phyloP scores from a whole-genome alignment of 257 asterid species.

The Hygrophila difformis region DNA sequence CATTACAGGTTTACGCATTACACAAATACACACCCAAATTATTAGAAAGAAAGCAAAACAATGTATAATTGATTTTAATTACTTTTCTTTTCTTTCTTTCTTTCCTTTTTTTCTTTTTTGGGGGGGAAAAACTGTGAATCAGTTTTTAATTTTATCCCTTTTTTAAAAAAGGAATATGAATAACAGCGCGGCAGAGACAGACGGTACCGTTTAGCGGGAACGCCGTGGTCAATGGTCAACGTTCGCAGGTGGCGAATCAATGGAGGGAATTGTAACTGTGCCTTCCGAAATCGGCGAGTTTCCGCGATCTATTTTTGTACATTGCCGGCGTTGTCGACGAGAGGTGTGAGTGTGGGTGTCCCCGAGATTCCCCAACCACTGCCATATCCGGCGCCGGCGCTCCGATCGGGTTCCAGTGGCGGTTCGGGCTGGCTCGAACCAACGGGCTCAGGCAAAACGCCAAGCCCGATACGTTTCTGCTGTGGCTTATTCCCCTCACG shows the following conservation, averaged over 20 bases:
- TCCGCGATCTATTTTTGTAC: constrained; percentile 76
- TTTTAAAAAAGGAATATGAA: constrained; percentile 25
- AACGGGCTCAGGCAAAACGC: constrained; percentile 69
- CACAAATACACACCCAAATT: too few relatives aligned
- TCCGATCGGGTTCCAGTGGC: constrained; percentile 55
- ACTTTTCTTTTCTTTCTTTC: too few relatives aligned
- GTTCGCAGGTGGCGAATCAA: constrained; percentile 21
- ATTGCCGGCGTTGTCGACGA: constrained; percentile 35
- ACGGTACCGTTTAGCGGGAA: too few relatives aligned
- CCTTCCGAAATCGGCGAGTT: constrained; percentile 85
- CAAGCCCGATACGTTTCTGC: constrained; percentile 43
- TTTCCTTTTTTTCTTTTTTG: too few relatives aligned
- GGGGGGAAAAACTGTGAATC: too few relatives aligned
- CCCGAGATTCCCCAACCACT: constrained; percentile 27
- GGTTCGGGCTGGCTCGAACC: constrained; percentile 69
- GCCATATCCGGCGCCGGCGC: constrained; percentile 43
- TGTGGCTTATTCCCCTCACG: constrained; percentile 21
- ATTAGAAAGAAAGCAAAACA: too few relatives aligned
- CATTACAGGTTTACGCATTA: too few relatives aligned
- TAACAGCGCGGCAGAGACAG: constrained; percentile 31
- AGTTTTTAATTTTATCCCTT: too few relatives aligned
- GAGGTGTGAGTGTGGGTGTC: constrained; percentile 32
- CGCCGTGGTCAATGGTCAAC: constrained; percentile 37
- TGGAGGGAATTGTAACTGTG: constrained; percentile 38
- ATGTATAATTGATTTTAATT: too few relatives aligned